phyloP scores from a whole-genome alignment of 2,329 filamentous ascomycete species.

The Emergomyces orientalis region DNA sequence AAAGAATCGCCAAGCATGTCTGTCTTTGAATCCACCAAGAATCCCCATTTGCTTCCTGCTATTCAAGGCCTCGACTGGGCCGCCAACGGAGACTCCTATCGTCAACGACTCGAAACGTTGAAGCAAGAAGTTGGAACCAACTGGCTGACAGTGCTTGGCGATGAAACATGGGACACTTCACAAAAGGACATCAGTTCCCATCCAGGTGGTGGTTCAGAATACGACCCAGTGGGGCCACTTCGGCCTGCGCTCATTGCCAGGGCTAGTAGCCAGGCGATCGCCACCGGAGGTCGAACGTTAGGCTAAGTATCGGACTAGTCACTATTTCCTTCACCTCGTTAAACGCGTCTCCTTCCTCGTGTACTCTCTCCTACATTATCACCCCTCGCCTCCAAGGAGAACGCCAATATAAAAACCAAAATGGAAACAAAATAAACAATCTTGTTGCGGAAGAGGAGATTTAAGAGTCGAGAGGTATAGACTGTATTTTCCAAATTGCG shows the following conservation, averaged over 20 bases:
- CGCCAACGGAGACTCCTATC: slow-evolving; percentile 65
- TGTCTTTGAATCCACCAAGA: slow-evolving; percentile 4
- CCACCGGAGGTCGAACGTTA: slow-evolving; percentile 34
- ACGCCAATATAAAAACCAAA: neutral
- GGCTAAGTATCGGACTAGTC: slow-evolving; percentile 18
- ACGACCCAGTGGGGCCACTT: slow-evolving; percentile 26
- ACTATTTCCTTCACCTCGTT: neutral
- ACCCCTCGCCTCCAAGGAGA: neutral
- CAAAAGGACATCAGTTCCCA: slow-evolving; percentile 24
- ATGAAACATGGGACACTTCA: slow-evolving; percentile 52
- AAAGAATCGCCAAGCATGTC: slow-evolving; percentile 6
- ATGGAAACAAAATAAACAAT: neutral
- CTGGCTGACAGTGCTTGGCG: slow-evolving; percentile 78
- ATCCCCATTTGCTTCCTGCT: slow-evolving; percentile 19
- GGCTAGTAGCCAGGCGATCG: slow-evolving; percentile 32
- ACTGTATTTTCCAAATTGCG: slow-evolving; percentile 3
- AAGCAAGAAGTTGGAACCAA: slow-evolving; percentile 76
- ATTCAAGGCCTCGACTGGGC: slow-evolving; percentile 26
- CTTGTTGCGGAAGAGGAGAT: neutral
- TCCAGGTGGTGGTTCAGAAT: slow-evolving; percentile 23
- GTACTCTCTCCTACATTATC: neutral
- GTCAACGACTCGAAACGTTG: slow-evolving; percentile 77
- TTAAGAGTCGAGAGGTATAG: slow-evolving; percentile 7
- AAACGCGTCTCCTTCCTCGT: neutral
- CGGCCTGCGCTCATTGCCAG: slow-evolving; percentile 28